A percentile compares a stretch with the other conserved stretches of the same genome.
phyloP scores from a whole-genome alignment of 1,284 basidiomycete genomes.

The Austroboletus niveus region DNA sequence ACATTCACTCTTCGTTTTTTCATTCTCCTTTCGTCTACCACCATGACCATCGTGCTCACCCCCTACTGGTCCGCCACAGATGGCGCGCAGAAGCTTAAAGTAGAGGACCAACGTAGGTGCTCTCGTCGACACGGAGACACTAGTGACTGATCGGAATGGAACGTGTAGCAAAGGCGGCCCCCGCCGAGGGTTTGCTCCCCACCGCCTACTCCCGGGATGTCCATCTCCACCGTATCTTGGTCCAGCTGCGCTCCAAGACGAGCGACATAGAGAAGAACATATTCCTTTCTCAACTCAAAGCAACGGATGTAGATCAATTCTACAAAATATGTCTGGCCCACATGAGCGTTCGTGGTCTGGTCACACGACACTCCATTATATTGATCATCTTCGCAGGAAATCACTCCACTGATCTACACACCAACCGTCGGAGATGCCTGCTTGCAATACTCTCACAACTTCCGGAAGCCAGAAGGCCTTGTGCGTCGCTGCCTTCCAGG shows the following conservation, averaged over 20 bases:
- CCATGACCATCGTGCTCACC: slow-evolving; percentile 65
- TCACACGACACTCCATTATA: not conserved
- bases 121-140: not conserved
- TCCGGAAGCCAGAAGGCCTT: slow-evolving; percentile 75
- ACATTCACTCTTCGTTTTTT: not conserved
- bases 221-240: slow-evolving; percentile 61
- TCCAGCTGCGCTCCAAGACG: slow-evolving; percentile 73
- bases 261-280: slow-evolving; percentile 80
- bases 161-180: slow-evolving; percentile 43
- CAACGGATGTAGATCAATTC: slow-evolving; percentile 71
- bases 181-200: slow-evolving; percentile 61
- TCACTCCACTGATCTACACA: slow-evolving; percentile 89
- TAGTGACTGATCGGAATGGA: not conserved
- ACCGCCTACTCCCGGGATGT: slow-evolving; percentile 53
- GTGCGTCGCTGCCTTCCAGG: slow-evolving; percentile 40
- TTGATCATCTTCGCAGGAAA: slow-evolving; percentile 41
- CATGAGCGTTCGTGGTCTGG: slow-evolving; percentile 38
- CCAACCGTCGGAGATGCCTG: slow-evolving; percentile 92
- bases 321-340: slow-evolving; percentile 68
- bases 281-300: slow-evolving; percentile 72
- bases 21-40: not conserved
- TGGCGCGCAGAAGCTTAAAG: slow-evolving; percentile 60
- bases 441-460: slow-evolving; percentile 81
- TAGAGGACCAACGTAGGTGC: slow-evolving; percentile 54
- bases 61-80: slow-evolving; percentile 64